Conservation (phyloP, 345 rosid genomes). For the Noccaea caerulescens region DNA sequence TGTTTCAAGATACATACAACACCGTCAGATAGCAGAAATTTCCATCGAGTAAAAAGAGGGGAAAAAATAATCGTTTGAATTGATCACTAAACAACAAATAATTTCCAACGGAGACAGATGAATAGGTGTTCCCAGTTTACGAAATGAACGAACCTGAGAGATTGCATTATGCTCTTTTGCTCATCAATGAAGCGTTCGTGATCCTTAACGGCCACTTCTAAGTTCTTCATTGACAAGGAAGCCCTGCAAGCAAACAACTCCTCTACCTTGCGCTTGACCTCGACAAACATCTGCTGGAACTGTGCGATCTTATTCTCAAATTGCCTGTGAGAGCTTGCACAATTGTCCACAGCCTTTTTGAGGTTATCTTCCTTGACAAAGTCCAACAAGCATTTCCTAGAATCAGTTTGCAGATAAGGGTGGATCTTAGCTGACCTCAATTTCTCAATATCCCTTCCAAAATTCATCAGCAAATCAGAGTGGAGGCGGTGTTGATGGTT, state of each 20-base stretch:
- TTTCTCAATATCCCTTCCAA: slow-evolving; percentile 75
- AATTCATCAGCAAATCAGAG: slow-evolving; percentile 71
- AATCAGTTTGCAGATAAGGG: slow-evolving; percentile 63
- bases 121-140: slow-evolving; percentile 17
- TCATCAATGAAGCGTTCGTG: slow-evolving; percentile 67
- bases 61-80: not conserved
- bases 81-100: slow-evolving; percentile 1
- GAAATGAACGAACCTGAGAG: slow-evolving; percentile 72
- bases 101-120: not conserved
- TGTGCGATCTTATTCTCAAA: slow-evolving; percentile 88
- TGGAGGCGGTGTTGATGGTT: slow-evolving; percentile 73
- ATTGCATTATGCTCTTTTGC: slow-evolving; percentile 91
- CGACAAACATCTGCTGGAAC: slow-evolving; percentile 79
- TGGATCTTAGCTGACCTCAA: slow-evolving; percentile 80
- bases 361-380: slow-evolving; percentile 86
- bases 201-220: slow-evolving; percentile 70
- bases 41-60: not conserved
- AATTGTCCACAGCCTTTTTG: slow-evolving; percentile 69
- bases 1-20: slow-evolving; percentile 51
- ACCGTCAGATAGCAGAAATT: slow-evolving; percentile 36
- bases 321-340: slow-evolving; percentile 77
- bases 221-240: slow-evolving; percentile 53
- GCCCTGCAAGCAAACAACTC: slow-evolving; percentile 67
- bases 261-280: slow-evolving; percentile 72
- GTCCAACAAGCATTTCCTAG: slow-evolving; percentile 68